A percentile compares a stretch with the other conserved stretches of the same genome.
Conservation (phyloP, 1,284 basidiomycete species). For the Heterobasidion annosum region DNA sequence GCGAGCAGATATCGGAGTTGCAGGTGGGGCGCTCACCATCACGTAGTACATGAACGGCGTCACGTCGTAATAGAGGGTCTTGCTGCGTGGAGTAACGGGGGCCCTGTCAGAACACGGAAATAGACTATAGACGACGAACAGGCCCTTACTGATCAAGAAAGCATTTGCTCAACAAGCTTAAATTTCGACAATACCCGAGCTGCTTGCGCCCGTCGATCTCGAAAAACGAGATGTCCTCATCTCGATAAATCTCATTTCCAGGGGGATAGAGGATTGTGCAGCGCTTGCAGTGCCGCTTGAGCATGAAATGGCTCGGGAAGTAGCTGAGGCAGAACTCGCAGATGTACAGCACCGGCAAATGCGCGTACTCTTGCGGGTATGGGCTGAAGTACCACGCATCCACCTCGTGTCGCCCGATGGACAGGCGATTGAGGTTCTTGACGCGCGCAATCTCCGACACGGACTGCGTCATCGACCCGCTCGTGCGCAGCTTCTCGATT, state of each 20-base stretch:
- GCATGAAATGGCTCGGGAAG: constrained; percentile 83
- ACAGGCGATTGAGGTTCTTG: constrained; percentile 95
- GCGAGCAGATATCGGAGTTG: not conserved
- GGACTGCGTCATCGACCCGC: constrained; percentile 98
- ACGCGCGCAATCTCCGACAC: constrained; percentile 96
- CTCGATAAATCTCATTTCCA: constrained; percentile 98
- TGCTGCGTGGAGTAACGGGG: constrained; percentile 37
- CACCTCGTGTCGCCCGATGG: constrained; percentile 94
- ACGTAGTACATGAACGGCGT: constrained; percentile 99
- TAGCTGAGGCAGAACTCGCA: constrained; percentile 98
- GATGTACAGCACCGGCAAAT: constrained; percentile 91
- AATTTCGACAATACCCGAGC: constrained; percentile 93
- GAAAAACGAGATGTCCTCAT: constrained; percentile 95
- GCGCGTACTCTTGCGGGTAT: constrained; percentile 96
- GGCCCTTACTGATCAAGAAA: constrained; percentile 86
- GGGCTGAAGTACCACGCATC: constrained; percentile 99
- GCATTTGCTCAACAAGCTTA: constrained; percentile 95
- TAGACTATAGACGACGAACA: not conserved
- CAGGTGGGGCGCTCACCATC: constrained; percentile 53
- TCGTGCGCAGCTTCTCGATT: constrained; percentile 96
- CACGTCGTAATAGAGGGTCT: constrained; percentile 99
- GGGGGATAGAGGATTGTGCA: constrained; percentile 95
- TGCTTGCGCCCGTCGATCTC: constrained; percentile 98
- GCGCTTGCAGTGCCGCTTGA: constrained; percentile 83
- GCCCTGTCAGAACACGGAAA: constrained; percentile 15